Evolutionary conservation across 192 early-diverging fungal species (phyloP), one percentile per base, ranked within the genome.

Genomic region (Mortierella hygrophila): DNA sequence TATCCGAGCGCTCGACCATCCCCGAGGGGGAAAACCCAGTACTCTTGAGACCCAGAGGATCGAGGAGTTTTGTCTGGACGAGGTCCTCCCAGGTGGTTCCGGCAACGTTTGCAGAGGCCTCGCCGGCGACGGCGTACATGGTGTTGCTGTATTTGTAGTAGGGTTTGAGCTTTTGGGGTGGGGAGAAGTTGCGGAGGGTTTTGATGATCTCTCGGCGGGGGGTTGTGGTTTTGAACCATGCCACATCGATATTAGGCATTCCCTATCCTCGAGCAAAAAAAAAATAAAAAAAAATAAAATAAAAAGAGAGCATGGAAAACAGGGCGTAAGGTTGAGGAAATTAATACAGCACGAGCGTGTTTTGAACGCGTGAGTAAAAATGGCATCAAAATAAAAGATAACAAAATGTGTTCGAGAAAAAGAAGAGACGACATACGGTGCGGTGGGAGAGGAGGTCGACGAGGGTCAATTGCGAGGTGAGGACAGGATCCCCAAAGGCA

Each of bases 61-160:
- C 38, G 11, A 85, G 32, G 4, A 80, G 23, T 29, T 77, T 80
- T 23, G 38, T 40, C 0, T 32, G 8, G 8, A 85, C 78, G 0
- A 85, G 57, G 0, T 76, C 7, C 49, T 80, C 70, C 41, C 72
- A 80, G 6, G 83, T 63, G 10, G 54, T 37, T 0, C 70, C 70
- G 0, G 78, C 78, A 21, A 80, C 83, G 1, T 77, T 80, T 5
- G 78, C 77, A 23, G 83, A 74, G 11, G 83, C 83, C 26, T 80
- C 83, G 26, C 83, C 83, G 6, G 78, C 78, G 52, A 80, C 77
- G 52, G n/a, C 73, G 21, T 85, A 80, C 73, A 79, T 79, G 18
- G 72, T 52, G 47, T 85, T 85, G 37, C 74, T 79, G 40, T 85
- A 80, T 3, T 44, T 26, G 6, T 0, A 6, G 6, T 60, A 32